These are phyloP conservation scores for Pyronema omphalodes DNA, from an alignment of 495 filamentous ascomycete genomes.

Conservation along the genomic window DNA sequence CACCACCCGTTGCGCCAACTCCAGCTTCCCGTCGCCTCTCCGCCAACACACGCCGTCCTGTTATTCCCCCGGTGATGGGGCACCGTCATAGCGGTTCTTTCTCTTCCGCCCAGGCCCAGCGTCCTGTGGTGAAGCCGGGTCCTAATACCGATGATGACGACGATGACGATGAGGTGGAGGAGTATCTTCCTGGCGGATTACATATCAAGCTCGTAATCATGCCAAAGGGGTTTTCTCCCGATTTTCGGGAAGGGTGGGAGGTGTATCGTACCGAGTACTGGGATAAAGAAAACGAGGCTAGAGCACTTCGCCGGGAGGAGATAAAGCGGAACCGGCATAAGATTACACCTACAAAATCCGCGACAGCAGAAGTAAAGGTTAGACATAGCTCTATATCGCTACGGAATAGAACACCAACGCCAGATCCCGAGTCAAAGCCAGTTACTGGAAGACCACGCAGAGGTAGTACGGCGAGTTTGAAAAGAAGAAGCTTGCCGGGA, in stretches of 20 bases:
- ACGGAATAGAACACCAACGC: slow-evolving; percentile 6
- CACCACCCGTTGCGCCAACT: not conserved
- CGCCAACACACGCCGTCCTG: slow-evolving; percentile 13
- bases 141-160: slow-evolving; percentile 8
- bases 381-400: slow-evolving; percentile 9
- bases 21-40: slow-evolving; percentile 10
- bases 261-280: slow-evolving; percentile 83
- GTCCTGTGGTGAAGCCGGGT: slow-evolving; percentile 6
- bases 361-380: not conserved
- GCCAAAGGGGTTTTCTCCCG: slow-evolving; percentile 84
- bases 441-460: not conserved
- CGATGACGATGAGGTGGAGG: slow-evolving; percentile 51
- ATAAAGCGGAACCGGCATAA: slow-evolving; percentile 25
- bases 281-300: slow-evolving; percentile 88
- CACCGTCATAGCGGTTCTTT: slow-evolving; percentile 6
- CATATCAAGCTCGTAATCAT: slow-evolving; percentile 77
- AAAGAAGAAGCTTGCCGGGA: slow-evolving; percentile 8
- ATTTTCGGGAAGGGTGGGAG: slow-evolving; percentile 96
- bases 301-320: slow-evolving; percentile 49
- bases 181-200: slow-evolving; percentile 73
- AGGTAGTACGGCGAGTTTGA: slow-evolving; percentile 3
- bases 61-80: slow-evolving; percentile 18
- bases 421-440: slow-evolving; percentile 11
- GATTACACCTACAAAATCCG: not conserved
- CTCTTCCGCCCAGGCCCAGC: slow-evolving; percentile 6